These are phyloP conservation scores for Fusarium keratoplasticum DNA, from an alignment of 2,329 filamentous ascomycete species.

Conservation along the genomic window DNA sequence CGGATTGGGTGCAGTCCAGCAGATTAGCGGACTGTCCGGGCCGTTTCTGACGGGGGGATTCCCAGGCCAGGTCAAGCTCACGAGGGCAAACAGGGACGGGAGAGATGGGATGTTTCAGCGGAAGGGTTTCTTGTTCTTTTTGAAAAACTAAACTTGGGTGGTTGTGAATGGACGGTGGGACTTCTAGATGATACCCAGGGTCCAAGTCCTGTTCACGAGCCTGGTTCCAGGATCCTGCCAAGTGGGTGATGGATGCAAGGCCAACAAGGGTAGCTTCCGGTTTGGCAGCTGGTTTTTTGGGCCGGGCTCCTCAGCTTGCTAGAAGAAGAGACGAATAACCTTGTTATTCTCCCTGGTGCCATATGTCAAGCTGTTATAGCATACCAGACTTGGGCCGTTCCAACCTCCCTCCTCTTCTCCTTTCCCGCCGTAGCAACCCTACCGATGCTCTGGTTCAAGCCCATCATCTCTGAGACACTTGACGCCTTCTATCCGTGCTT, in stretches of 20 bases:
- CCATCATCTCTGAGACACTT: not conserved
- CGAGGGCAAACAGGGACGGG: not conserved
- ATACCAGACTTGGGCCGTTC: not conserved
- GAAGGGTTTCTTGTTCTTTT: not conserved
- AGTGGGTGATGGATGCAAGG: conserved; percentile 26
- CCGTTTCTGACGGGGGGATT: not conserved
- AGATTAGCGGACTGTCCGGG: conserved; percentile 1
- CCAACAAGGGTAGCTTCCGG: conserved; percentile 32
- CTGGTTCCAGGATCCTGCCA: conserved; percentile 19
- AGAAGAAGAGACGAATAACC: conserved; percentile 8
- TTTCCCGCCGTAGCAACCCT: not conserved
- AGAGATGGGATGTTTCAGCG: not conserved
- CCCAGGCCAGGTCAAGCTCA: not conserved
- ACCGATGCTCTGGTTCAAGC: conserved; percentile 5
- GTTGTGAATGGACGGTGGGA: conserved; percentile 8
- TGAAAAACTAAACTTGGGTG: not conserved
- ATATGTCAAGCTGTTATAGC: not conserved
- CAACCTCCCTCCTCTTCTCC: not conserved
- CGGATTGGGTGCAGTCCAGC: not conserved
- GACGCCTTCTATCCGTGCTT: conserved; percentile 9
- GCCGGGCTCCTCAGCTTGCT: not conserved
- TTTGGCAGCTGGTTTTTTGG: conserved; percentile 28
- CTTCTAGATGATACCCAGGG: conserved; percentile 7
- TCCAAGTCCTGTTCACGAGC: conserved; percentile 37
- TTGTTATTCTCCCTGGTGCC: not conserved